A percentile compares a stretch with the other conserved stretches of the same genome.
phyloP scores from a whole-genome alignment of 768 basidiomycete genomes.

The Tulasnella sp. region DNA sequence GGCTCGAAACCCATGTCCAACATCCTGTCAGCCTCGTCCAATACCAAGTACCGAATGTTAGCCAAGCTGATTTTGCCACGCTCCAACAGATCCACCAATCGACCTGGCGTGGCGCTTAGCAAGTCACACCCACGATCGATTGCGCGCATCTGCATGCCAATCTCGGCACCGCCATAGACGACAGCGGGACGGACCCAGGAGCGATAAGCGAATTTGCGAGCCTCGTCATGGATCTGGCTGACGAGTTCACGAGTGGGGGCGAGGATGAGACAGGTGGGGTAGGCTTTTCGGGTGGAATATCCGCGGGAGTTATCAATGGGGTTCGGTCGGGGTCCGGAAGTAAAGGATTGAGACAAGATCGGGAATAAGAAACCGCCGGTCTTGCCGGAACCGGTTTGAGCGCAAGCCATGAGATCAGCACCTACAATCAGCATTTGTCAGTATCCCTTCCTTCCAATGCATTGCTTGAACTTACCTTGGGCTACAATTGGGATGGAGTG shows the following conservation, averaged over 20 bases:
- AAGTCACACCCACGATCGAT: constrained; percentile 97
- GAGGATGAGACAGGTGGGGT: constrained; percentile 92
- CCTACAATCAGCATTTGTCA: constrained; percentile 2
- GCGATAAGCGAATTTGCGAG: constrained; percentile 96
- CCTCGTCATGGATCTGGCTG: constrained; percentile 98
- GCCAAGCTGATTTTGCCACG: constrained; percentile 92
- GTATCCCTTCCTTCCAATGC: background rate
- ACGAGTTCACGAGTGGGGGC: constrained; percentile 98
- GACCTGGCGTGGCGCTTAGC: constrained; percentile 92
- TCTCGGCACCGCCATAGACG: constrained; percentile 98
- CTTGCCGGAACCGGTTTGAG: constrained; percentile 99
- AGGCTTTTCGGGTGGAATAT: constrained; percentile 65
- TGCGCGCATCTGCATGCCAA: constrained; percentile 83
- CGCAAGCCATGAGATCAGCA: constrained; percentile 83
- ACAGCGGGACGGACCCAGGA: constrained; percentile 99
- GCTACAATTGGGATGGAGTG: constrained; percentile 98
- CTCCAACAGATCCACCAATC: constrained; percentile 96
- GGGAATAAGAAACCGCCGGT: constrained; percentile 99
- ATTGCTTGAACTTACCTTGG: constrained; percentile 32
- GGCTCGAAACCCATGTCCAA: constrained; percentile 99
- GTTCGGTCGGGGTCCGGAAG: constrained; percentile 64
- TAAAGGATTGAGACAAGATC: constrained; percentile 88
- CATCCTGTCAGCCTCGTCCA: constrained; percentile 99
- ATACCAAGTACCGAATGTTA: constrained; percentile 94
- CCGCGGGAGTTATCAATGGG: constrained; percentile 40